Evolutionary conservation across 805 yeast species (phyloP).

Genomic region (Ascoidea rubescens): DNA sequence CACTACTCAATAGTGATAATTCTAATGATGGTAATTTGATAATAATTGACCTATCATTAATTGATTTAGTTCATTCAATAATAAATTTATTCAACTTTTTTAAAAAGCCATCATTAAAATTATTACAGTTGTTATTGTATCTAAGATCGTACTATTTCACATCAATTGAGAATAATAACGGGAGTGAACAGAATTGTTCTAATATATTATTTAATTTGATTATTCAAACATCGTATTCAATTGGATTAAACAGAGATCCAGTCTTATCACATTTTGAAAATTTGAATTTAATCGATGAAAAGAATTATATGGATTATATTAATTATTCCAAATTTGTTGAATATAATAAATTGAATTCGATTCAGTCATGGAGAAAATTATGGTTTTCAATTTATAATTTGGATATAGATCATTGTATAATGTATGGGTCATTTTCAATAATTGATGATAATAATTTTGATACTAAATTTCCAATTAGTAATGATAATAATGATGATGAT

Average conservation of each 20-base stretch:
- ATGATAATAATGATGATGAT: not conserved
- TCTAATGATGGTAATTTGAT: no score
- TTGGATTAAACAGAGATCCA: not conserved
- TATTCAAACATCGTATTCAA: not conserved
- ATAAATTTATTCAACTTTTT: no score
- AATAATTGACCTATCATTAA: no score
- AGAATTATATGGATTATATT: no score
- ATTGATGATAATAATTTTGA: not conserved
- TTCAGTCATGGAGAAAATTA: not conserved
- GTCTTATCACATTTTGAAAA: not conserved
- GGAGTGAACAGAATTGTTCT: not conserved
- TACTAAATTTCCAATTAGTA: not conserved
- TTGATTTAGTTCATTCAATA: no score
- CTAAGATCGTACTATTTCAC: no score
- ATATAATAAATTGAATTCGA: no score
- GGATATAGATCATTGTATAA: not conserved
- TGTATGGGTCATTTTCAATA: not conserved
- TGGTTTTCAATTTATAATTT: not conserved
- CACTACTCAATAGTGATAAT: no score
- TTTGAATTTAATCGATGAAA: no score
- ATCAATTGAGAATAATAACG: not conserved
- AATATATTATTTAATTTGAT: no score
- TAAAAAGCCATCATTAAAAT: not conserved
- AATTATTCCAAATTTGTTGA: no score
- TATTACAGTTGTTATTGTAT: not conserved